Evolutionary conservation across 441 rosid species (phyloP), one percentile per base, ranked within the genome.

Genomic region (Erodium texanum): DNA sequence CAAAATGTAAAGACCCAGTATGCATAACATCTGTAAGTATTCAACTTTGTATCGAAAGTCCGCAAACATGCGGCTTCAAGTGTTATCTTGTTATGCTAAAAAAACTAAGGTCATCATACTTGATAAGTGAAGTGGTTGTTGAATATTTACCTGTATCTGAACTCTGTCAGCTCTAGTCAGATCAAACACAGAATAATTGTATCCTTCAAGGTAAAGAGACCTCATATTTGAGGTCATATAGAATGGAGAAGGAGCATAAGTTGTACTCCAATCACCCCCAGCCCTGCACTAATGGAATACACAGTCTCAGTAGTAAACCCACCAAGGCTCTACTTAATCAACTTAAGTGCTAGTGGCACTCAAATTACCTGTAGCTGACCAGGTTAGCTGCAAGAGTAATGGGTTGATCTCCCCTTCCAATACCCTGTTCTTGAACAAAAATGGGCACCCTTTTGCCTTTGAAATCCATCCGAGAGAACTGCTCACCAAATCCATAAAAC

Each of bases 331-430:
- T 48, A 48, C 16, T 48, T 48, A 2, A 48, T 48, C 4, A 15
- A 15, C 18, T 48, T 18, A 15, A 48, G 54, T 7, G n/a, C n/a
- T n/a, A n/a, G n/a, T n/a, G n/a, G n/a, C n/a, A n/a, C n/a, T n/a
- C n/a, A 5, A 54, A 54, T 18, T 72, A 87, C 92, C 89, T 85
- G 80, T 84, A 86, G 75, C 93, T 87, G 64, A 84, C 79, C 82
- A 87, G 80, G 71, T 87, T 87, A 48, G 90, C 90, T 3, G 90
- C 93, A 67, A 84, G 84, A 64, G 87, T 85, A 70, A 86, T 76
- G 32, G 93, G 93, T 34, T 87, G 90, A 71, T 87, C 93, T 56
- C 90, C 93, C 77, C 93, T 86, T 64, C 93, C 93, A 75, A 87
- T 84, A 24, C 93, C 93, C 70, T 87, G 90, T 73, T 87, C 93